Percentiles rank a stretch among this genome's conserved stretches.
Conservation (phyloP, 108 stramenopile species). For the Licmophora abbreviata region DNA sequence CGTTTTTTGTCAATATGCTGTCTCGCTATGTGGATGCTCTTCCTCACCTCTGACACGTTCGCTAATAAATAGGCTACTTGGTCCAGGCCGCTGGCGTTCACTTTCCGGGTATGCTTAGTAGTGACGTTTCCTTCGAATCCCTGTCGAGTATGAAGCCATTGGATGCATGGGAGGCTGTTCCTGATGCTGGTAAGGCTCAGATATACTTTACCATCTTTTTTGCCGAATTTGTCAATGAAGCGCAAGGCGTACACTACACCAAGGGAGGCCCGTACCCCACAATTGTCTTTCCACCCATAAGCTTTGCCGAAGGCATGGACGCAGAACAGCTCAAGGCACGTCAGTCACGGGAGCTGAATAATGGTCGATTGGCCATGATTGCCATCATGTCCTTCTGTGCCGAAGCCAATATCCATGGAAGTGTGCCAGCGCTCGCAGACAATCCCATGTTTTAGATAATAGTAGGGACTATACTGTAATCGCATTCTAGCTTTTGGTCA, state of each 20-base stretch:
- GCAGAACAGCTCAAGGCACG: slow-evolving; percentile 35
- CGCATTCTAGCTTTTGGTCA: too few species aligned
- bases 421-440: slow-evolving; percentile 55
- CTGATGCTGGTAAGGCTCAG: slow-evolving; percentile 58
- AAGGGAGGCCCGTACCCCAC: slow-evolving; percentile 62
- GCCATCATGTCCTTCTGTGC: slow-evolving; percentile 67
- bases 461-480: not conserved
- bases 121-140: slow-evolving; percentile 55
- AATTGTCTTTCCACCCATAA: slow-evolving; percentile 70
- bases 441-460: slow-evolving; percentile 50
- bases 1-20: too few species aligned
- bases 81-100: slow-evolving; percentile 50
- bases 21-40: too few species aligned
- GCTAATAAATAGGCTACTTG: too few species aligned
- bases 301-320: slow-evolving; percentile 60
- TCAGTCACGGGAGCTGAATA: slow-evolving; percentile 65
- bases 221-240: slow-evolving; percentile 59
- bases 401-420: slow-evolving; percentile 65
- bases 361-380: slow-evolving; percentile 77
- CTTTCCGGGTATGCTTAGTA: slow-evolving; percentile 69
- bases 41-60: slow-evolving; percentile 39
- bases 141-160: slow-evolving; percentile 65
- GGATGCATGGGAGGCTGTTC: slow-evolving; percentile 71
- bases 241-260: slow-evolving; percentile 53
- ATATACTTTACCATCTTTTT: slow-evolving; percentile 58